phyloP scores from a whole-genome alignment of 495 filamentous ascomycete species.

The Trichoderma virens region DNA sequence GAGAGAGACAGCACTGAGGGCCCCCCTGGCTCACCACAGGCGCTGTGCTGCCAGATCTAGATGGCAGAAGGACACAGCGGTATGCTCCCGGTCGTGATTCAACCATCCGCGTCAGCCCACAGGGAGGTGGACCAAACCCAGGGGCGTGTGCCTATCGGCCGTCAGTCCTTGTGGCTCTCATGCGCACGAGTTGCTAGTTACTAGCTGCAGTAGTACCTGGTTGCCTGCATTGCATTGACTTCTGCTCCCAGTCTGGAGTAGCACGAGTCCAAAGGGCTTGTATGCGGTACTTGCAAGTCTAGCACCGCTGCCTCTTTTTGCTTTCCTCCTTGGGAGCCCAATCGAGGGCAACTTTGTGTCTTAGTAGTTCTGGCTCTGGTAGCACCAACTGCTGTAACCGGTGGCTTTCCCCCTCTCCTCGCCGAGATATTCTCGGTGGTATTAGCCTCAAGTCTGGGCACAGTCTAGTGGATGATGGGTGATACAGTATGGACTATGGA shows the following conservation, averaged over 20 bases:
- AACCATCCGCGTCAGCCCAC: conserved; percentile 1
- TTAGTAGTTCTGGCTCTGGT: too few relatives aligned
- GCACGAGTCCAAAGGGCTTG: neutral
- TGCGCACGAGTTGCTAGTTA: conserved; percentile 5
- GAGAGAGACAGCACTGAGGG: neutral
- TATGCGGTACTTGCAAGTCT: neutral
- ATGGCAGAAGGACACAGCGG: neutral
- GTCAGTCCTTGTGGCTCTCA: neutral
- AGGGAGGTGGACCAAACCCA: neutral
- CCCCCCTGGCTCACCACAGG: neutral
- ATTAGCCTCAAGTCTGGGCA: conserved; percentile 5
- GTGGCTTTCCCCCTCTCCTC: neutral
- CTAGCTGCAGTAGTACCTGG: conserved; percentile 1
- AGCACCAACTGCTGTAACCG: too few relatives aligned
- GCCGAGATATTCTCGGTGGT: neutral
- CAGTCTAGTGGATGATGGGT: too few relatives aligned
- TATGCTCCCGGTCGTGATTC: neutral
- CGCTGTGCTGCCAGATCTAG: neutral
- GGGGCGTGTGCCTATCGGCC: too few relatives aligned
- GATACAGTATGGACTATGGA: too few relatives aligned
- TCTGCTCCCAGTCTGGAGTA: conserved; percentile 6
- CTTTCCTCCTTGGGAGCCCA: too few relatives aligned
- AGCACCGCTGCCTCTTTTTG: too few relatives aligned
- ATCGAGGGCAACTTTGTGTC: neutral
- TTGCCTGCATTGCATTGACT: conserved; percentile 7